Percentiles rank a stretch among this genome's conserved stretches.
Evolutionary conservation across 345 rosid genomes (phyloP).

Genomic region (Bretschneidera sinensis): DNA sequence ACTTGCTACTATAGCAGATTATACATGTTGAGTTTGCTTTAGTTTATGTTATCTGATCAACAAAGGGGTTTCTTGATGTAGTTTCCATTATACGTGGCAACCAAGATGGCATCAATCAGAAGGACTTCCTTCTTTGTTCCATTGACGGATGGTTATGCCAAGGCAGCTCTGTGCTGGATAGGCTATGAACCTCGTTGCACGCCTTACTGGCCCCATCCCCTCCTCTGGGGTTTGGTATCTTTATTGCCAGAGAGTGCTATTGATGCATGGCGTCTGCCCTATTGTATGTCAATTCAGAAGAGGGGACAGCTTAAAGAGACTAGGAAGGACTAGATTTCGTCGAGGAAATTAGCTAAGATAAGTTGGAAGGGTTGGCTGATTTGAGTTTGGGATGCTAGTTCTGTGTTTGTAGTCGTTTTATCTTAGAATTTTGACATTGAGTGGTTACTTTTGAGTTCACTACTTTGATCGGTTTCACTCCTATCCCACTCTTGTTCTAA

Average conservation of each 20-base stretch:
- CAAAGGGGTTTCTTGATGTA: conserved; percentile 18
- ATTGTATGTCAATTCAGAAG: conserved; percentile 52
- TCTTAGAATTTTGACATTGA: too few species aligned
- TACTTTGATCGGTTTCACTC: too few species aligned
- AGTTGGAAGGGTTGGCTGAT: not conserved
- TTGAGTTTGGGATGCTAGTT: too few species aligned
- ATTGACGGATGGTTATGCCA: conserved; percentile 61
- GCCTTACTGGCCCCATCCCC: conserved; percentile 77
- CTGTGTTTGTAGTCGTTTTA: too few species aligned
- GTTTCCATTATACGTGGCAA: conserved; percentile 82
- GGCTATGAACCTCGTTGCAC: conserved; percentile 74
- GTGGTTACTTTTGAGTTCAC: too few species aligned
- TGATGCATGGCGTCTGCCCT: conserved; percentile 47
- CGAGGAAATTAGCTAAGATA: too few species aligned
- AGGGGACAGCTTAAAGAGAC: conserved; percentile 68
- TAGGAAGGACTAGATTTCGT: conserved; percentile 39
- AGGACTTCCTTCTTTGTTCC: conserved; percentile 75
- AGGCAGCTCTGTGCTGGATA: conserved; percentile 55
- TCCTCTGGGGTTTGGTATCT: conserved; percentile 48
- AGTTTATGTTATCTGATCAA: conserved; percentile 3
- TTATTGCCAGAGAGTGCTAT: conserved; percentile 46
- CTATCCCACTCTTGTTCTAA: too few species aligned
- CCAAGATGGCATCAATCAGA: conserved; percentile 74
- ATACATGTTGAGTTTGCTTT: not conserved
- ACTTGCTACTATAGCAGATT: not conserved